phyloP scores from a whole-genome alignment of 805 yeast genomes.

The Nakazawaea wyomingensis region DNA sequence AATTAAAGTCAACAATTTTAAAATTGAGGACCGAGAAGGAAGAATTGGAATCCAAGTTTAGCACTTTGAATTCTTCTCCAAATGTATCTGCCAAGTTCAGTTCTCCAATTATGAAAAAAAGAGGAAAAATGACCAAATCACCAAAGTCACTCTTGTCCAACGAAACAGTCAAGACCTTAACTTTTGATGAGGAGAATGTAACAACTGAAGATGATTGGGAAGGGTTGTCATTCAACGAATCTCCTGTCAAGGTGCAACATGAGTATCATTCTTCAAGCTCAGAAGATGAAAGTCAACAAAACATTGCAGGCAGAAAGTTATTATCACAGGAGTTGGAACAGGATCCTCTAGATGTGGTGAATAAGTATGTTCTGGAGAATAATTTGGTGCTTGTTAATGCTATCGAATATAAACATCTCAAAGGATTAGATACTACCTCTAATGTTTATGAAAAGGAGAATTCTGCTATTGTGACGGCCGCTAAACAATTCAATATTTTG shows the following conservation, averaged over 20 bases:
- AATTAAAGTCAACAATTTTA: conserved; percentile 45
- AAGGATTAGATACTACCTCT: background rate
- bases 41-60: conserved; percentile 24
- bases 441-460: conserved; percentile 9
- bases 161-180: conserved; percentile 14
- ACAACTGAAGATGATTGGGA: conserved; percentile 21
- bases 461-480: conserved; percentile 19
- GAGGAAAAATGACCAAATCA: conserved; percentile 11
- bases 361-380: conserved; percentile 7
- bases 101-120: conserved; percentile 4
- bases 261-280: conserved; percentile 10
- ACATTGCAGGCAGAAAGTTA: background rate
- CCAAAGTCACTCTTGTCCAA: conserved; percentile 15
- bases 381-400: conserved; percentile 22
- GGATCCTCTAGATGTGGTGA: conserved; percentile 8
- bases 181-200: conserved; percentile 20
- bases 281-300: conserved; percentile 18
- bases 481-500: conserved; percentile 21
- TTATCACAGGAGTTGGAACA: conserved; percentile 17
- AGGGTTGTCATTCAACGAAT: conserved; percentile 14
- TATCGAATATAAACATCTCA: conserved; percentile 17
- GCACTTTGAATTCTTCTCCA: background rate
- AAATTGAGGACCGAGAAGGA: conserved; percentile 38
- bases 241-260: background rate
- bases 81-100: conserved; percentile 1